Base-by-base conservation (phyloP, 805 yeast genomes). In the Kluyveromyces dobzhanskii region DNA sequence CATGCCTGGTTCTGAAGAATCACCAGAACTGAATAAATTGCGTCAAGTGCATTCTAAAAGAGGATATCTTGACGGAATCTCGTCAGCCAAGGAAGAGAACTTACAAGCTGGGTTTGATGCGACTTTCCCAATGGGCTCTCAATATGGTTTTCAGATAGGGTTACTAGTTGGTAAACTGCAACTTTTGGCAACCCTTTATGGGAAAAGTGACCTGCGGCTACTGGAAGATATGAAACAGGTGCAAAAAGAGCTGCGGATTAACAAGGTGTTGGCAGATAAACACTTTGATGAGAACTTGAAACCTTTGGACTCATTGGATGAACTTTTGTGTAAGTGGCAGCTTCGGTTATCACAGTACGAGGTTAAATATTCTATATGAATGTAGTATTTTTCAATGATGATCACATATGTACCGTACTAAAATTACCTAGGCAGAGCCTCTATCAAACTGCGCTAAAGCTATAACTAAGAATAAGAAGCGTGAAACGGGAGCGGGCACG, bases 31-130 rank as follows among this genome's bases (percentile, higher is more conserved):
- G 4, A 54, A 64, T 6, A 70, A 71, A 8, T 48, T 80, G 35
- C 63, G 73, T 48, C 61, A 88, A 23, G 70, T 67, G 8, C 96
- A 88, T 54, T 68, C 67, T 7, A 84, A 83, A 46, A 80, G 80
- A 45, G 97, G 97, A 0, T 88, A 85, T 48, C 59, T 85, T 4
- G 95, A 82, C 44, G 97, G 97, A 0, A 53, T 88, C 4, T 67
- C 85, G 1, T 60, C 57, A 12, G 75, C 85, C 4, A 80, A 85
- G 49, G 94, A 84, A 47, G 59, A 61, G 6, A 74, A 80, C 30
- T 62, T 86, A 17, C 97, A 88, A 53, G 53, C 64, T 10, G 96
- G 95, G 0, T 88, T 90, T 53, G 94, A 88, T 55, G 69, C 64
- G 2, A 90, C 90, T 0, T 88, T 77, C 48, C 85, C 85, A 0